Base-by-base conservation (phyloP, 805 yeast genomes). In the Yamadazyma sp. region DNA sequence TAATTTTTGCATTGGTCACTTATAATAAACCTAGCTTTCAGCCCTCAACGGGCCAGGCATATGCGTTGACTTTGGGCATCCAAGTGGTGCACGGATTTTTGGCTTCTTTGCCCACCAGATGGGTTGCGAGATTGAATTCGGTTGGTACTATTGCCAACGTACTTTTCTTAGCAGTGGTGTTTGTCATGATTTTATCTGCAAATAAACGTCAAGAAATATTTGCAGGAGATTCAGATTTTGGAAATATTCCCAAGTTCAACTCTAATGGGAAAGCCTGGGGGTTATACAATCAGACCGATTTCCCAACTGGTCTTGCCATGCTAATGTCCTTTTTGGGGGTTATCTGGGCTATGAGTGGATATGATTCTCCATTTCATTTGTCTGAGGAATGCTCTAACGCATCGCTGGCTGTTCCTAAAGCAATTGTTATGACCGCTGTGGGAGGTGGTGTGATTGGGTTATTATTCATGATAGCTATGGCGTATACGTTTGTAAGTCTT, bases 371-470 rank as follows among this genome's bases (percentile, higher is more conserved):
- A 0, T 82, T 81, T 64, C 88, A 83, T 51, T 63, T 82, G 43
- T 71, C 84, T n/a, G 90, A 82, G 59, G 89, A 82, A 51, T 76
- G 82, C 47, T 61, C 79, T 35, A 80, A 81, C 52, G 84, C 86
- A 5, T 62, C 75, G 23, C 59, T 65, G 10, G 84, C 84, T 4
- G 78, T 82, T 7, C 87, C 88, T n/a, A 68, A 71, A 42, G 84
- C 85, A 19, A 80, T 81, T 47, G 77, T 78, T 14, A 57, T 78
- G 57, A 78, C 84, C 12, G 67, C 80, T 6, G 50, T 69, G 9
- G 58, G 70, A 32, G 82, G 84, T 42, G 83, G 82, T 30, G 22
- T 64, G 7, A 50, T 79, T 38, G 84, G 83, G 3, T 78, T 75
- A 54, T 59, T 72, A 20, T 73, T 78, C 52, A 75, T 78, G 68